Evolutionary conservation across 805 yeast genomes (phyloP).

Genomic region (Ogataea ramenticola): DNA sequence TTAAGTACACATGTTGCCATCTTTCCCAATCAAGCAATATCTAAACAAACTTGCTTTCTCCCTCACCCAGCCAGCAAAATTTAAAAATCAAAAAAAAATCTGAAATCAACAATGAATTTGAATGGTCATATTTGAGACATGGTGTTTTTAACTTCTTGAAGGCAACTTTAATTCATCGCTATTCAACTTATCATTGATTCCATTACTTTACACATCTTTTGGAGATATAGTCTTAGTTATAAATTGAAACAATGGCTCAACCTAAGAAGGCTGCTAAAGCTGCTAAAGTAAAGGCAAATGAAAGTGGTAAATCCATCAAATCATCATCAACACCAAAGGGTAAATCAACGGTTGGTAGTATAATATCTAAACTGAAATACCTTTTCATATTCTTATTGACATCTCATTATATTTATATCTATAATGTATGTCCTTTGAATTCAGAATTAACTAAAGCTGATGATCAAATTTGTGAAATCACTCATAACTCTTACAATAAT

Average conservation of each 20-base stretch:
- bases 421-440: background rate
- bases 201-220: background rate
- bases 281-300: too few relatives aligned
- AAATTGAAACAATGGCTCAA: background rate
- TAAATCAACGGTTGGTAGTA: background rate
- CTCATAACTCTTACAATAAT: conserved; percentile 2
- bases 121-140: too few relatives aligned
- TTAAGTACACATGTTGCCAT: too few relatives aligned
- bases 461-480: conserved; percentile 1
- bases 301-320: too few relatives aligned
- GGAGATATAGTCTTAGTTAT: background rate
- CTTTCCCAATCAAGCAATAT: too few relatives aligned
- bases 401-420: background rate
- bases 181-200: too few relatives aligned
- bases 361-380: background rate
- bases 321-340: too few relatives aligned
- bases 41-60: too few relatives aligned
- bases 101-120: too few relatives aligned
- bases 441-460: background rate
- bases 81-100: background rate
- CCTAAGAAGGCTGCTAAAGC: background rate
- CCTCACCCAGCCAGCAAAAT: too few relatives aligned
- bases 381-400: background rate
- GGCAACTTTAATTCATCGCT: too few relatives aligned
- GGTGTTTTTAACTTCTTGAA: too few relatives aligned